Evolutionary conservation across 176 grass and related monocot genomes (phyloP).

Genomic region (Pontederia paniculata): DNA sequence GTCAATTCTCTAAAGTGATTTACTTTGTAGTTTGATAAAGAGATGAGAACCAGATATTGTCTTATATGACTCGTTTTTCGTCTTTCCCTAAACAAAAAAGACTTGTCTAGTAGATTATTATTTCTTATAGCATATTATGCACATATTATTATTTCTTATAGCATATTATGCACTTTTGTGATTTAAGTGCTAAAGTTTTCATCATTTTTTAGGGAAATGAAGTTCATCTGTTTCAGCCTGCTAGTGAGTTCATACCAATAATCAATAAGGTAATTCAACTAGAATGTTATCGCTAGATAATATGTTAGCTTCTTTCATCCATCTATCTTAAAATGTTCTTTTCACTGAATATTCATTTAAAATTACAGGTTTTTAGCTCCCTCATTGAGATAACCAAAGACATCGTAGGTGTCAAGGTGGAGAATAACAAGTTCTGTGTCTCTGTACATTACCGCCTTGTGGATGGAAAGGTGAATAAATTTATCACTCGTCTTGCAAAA

Average conservation of each 20-base stretch:
- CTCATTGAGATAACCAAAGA: constrained; percentile 41
- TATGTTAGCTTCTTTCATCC: not conserved
- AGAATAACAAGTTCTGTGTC: constrained; percentile 85
- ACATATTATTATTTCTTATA: too few relatives aligned
- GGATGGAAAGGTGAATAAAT: constrained; percentile 45
- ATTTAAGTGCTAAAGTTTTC: not conserved
- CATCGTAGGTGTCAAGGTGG: constrained; percentile 51
- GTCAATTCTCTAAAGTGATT: too few relatives aligned
- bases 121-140: not conserved
- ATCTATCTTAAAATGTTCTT: not conserved
- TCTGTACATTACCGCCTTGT: constrained; percentile 90
- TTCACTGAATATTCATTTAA: not conserved
- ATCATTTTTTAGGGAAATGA: constrained; percentile 30
- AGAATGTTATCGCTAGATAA: constrained; percentile 1
- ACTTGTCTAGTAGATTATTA: too few relatives aligned
- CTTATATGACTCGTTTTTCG: too few relatives aligned
- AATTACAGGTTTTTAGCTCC: constrained; percentile 49
- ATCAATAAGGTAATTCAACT: constrained; percentile 58
- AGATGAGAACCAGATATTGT: too few relatives aligned
- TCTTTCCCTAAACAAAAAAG: too few relatives aligned
- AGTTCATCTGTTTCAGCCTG: constrained; percentile 71
- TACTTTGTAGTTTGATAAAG: too few relatives aligned
- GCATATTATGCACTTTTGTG: not conserved
- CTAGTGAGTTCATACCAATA: constrained; percentile 71
- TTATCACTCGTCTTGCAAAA: constrained; percentile 4